Base-by-base conservation (phyloP, 345 rosid genomes). In the Psidium guajava region DNA sequence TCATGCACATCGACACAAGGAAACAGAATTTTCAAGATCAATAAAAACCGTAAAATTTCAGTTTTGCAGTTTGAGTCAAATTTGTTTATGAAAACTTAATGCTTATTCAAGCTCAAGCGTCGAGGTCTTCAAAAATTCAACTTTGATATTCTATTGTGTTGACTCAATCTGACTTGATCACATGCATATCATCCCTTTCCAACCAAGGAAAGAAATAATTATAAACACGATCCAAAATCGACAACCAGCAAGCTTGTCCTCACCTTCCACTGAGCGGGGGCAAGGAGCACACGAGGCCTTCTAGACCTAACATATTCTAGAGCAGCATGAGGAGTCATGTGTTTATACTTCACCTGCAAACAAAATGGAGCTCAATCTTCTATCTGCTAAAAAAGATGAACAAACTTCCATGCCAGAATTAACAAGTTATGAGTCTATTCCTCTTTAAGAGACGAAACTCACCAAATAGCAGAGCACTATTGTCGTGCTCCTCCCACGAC, bases 401-500 rank as follows among this genome's bases (percentile, higher is more conserved):
- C 61, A 57, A 21, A 47, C 32, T 56, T 54, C 50, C 44, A 53
- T 24, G 55, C 32, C 36, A 54, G 61, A 47, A 32, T 22, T 32
- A 69, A 69, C 22, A 69, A 69, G 24, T 28, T 25, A 83, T 40
- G 21, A 83, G 49, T n/a, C 42, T 75, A 82, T 53, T 58, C 21
- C 53, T 9, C 86, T 40, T 24, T 47, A 82, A 58, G 74, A 57
- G 54, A 80, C 8, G 44, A 50, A 85, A 83, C 84, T 54, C 88
- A 88, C 99, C 94, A 96, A 90, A 89, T 95, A 95, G 85, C 98
- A 95, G 73, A 96, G 98, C 89, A 94, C 97, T 86, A 97, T 90
- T 13, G 97, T 94, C 3, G 98, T 95, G 90, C 99, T 96, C 88
- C 98, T 91, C 90, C 99, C 98, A 13, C 98, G 92, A 49, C 98